These are phyloP conservation scores for Annona cherimola DNA, from an alignment of 164 flowering plant genomes.

Conservation along the genomic window DNA sequence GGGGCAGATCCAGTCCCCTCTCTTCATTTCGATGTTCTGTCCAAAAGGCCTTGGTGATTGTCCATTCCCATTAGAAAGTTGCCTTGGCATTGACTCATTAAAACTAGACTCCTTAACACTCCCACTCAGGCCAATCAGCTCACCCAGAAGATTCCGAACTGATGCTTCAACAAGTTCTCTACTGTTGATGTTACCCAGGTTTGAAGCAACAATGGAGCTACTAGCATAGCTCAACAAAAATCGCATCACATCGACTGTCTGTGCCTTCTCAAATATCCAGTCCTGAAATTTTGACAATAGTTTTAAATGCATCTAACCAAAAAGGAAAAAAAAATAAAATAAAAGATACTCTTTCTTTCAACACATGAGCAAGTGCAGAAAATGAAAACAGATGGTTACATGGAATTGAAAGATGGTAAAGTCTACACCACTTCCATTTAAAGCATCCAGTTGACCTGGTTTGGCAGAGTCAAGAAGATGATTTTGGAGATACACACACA, in stretches of 20 bases:
- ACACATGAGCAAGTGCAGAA: not conserved
- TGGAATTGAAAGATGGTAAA: too few relatives aligned
- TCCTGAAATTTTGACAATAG: conserved; percentile 28
- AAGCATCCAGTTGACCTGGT: too few relatives aligned
- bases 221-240: conserved; percentile 62
- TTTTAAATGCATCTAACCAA: not conserved
- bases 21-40: conserved; percentile 64
- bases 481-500: too few relatives aligned
- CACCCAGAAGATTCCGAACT: conserved; percentile 56
- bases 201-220: conserved; percentile 31
- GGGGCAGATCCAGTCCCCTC: conserved; percentile 86
- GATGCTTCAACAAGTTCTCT: conserved; percentile 57
- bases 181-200: conserved; percentile 21
- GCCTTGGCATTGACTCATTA: conserved; percentile 29
- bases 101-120: conserved; percentile 10
- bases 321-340: not conserved
- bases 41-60: conserved; percentile 33
- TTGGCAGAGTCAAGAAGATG: too few relatives aligned
- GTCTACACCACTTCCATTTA: too few relatives aligned
- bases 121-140: conserved; percentile 39
- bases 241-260: conserved; percentile 67
- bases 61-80: conserved; percentile 34
- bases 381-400: too few relatives aligned
- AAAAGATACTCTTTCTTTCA: not conserved
- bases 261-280: conserved; percentile 37